Base-by-base conservation (phyloP, 768 basidiomycete genomes). In the Mycena leptocephala region DNA sequence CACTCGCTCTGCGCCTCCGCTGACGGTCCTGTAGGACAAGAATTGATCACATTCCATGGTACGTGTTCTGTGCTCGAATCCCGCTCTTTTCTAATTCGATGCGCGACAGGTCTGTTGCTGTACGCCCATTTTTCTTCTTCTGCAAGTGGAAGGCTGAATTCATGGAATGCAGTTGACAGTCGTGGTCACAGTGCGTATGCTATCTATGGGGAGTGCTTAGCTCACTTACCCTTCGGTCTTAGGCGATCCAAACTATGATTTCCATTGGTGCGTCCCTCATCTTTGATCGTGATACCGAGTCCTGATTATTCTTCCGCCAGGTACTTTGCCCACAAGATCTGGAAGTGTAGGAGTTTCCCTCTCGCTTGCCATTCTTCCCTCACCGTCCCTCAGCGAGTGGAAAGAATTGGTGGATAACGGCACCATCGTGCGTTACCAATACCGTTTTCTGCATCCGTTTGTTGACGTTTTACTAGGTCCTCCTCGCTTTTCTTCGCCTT, bases 301-400 rank as follows among this genome's bases (percentile, higher is more conserved):
- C 20, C 26, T 64, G 16, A 39, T 66, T 7, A 9, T n/a, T 18
- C 20, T 39, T n/a, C n/a, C n/a, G n/a, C n/a, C 56, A 76, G 74
- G 70, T 80, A 76, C 61, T 80, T 72, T 51, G 77, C 75, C 9
- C 70, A 74, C 35, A 80, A 78, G 75, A 80, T 80, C 37, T 74
- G 65, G 37, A 67, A 76, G 51, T 80, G 76, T 79, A n/a, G n/a
- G n/a, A n/a, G n/a, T n/a, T n/a, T n/a, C n/a, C n/a, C n/a, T n/a
- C n/a, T n/a, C n/a, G n/a, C n/a, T n/a, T n/a, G n/a, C 68, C 53
- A 53, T 59, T 20, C 37, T 22, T 18, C 33, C 14, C 20, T 13
- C 9, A 22, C n/a, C 39, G 39, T 7, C 14, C 26, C 10, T 1
- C 22, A 78, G 78, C 76, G 63, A 76, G 75, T 56, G 73, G 64